Conservation (phyloP, 2,329 filamentous ascomycete species). For the Ustulina deusta region DNA sequence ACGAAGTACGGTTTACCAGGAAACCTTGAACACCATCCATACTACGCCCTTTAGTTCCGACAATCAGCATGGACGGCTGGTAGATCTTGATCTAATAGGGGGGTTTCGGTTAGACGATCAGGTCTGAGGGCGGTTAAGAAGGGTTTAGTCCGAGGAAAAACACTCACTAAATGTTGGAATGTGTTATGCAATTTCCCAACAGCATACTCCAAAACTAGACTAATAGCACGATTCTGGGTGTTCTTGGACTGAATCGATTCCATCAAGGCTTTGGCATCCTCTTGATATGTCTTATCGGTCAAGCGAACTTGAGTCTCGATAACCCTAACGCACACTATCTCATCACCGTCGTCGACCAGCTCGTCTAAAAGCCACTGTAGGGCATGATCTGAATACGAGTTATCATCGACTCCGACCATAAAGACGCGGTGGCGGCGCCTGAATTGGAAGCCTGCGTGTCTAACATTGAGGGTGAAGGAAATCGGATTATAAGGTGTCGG, state of each 20-base stretch:
- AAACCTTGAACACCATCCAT: constrained; percentile 88
- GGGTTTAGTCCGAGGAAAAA: not conserved
- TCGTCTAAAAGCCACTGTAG: constrained; percentile 93
- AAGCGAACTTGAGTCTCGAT: constrained; percentile 83
- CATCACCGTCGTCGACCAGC: constrained; percentile 91
- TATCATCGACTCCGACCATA: constrained; percentile 90
- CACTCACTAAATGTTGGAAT: constrained; percentile 85
- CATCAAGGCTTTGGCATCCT: constrained; percentile 80
- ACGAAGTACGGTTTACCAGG: constrained; percentile 80
- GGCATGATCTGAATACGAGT: constrained; percentile 91
- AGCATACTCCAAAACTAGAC: constrained; percentile 85
- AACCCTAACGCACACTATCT: constrained; percentile 90
- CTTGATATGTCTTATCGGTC: constrained; percentile 76
- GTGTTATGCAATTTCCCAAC: constrained; percentile 91
- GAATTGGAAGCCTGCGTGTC: constrained; percentile 87
- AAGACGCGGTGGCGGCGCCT: constrained; percentile 87
- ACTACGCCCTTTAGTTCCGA: constrained; percentile 87
- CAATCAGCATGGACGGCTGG: constrained; percentile 89
- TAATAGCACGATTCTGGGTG: constrained; percentile 81
- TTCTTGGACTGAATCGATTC: constrained; percentile 84
- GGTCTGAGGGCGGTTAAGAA: not conserved
- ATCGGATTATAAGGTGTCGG: constrained; percentile 69
- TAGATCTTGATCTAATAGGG: constrained; percentile 82
- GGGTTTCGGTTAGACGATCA: constrained; percentile 11
- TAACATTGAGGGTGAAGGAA: constrained; percentile 84